Evolutionary conservation across 768 basidiomycete species (phyloP), one percentile per base, ranked within the genome.

Genomic region (Coprinopsis marcescibilis): DNA sequence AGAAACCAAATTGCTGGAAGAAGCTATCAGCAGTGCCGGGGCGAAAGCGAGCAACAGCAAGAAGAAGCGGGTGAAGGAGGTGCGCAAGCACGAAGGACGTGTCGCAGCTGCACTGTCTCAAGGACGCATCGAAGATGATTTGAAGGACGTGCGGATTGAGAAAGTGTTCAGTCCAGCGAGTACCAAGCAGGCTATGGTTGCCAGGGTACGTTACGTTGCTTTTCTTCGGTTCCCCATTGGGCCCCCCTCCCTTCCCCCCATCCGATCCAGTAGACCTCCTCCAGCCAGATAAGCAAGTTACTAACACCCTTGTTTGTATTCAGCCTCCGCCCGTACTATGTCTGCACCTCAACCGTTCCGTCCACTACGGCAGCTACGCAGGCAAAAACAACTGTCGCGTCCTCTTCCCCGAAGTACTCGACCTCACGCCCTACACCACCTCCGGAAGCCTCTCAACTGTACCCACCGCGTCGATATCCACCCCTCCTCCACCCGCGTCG

Each of bases 151-250:
- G 46, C 79, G 78, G 55, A 68, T 94, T 54, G 89, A 93, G 65
- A 83, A 80, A 58, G 82, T 87, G 1, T 64, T 80, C 37, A 85
- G 85, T 54, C 72, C 73, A 44, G 79, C 82, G 15, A 89, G 85
- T 4, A 91, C 87, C 15, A 92, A 91, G 62, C 89, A 89, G 61
- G 83, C 86, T n/a, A 91, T 94, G 84, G 76, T 92, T 50, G 92
- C 91, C 23, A 71, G 92, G 62, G 90, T 89, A 60, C 56, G 84
- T 70, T 41, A 48, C 39, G 42, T 36, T 40, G 32, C 19, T 25
- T 24, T 24, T 43, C 25, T 21, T 24, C 15, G 23, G 48, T n/a
- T 30, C 36, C n/a, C n/a, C n/a, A n/a, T n/a, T n/a, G n/a, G n/a
- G n/a, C n/a, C n/a, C n/a, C n/a, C n/a, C n/a, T n/a, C n/a, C n/a